Conservation (phyloP, 2,329 filamentous ascomycete species). For the Penicillium capsulatum region DNA sequence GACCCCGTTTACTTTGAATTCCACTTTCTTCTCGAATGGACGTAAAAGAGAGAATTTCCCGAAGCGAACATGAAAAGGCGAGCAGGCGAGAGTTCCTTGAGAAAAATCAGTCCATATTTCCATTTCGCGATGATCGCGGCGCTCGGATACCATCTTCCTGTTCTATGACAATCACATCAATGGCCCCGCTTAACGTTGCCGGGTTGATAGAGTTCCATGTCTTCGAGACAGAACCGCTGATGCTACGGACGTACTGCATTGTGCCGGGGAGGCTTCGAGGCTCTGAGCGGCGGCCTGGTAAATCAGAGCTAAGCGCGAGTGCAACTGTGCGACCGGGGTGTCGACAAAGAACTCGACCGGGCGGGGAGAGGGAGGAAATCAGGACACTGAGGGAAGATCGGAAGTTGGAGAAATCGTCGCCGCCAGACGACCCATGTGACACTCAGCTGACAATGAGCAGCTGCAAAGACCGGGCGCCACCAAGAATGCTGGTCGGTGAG, state of each 20-base stretch:
- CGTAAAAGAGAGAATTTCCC: slow-evolving; percentile 96
- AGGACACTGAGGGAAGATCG: slow-evolving; percentile 16
- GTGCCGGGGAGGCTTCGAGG: slow-evolving; percentile 27
- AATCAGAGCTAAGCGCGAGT: no score
- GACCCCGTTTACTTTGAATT: slow-evolving; percentile 88
- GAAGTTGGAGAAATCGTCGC: slow-evolving; percentile 30
- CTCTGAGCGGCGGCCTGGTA: slow-evolving; percentile 11
- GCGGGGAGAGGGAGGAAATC: slow-evolving; percentile 9
- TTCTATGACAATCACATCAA: slow-evolving; percentile 98
- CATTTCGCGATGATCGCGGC: neutral
- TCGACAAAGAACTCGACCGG: slow-evolving; percentile 9
- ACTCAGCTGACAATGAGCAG: slow-evolving; percentile 20
- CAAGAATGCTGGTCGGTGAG: neutral
- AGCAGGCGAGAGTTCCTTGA: slow-evolving; percentile 70
- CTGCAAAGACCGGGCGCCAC: slow-evolving; percentile 16
- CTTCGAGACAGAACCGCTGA: slow-evolving; percentile 93
- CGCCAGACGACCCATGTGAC: slow-evolving; percentile 37
- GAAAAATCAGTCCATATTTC: neutral
- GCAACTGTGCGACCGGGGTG: no score
- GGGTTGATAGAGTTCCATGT: slow-evolving; percentile 99
- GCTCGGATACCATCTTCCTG: slow-evolving; percentile 72
- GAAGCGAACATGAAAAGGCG: slow-evolving; percentile 97
- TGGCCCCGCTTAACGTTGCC: slow-evolving; percentile 91
- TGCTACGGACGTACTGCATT: slow-evolving; percentile 98
- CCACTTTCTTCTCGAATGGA: slow-evolving; percentile 97